Conservation (phyloP, 305 asterid genomes). For the Fraxinus greggii region DNA sequence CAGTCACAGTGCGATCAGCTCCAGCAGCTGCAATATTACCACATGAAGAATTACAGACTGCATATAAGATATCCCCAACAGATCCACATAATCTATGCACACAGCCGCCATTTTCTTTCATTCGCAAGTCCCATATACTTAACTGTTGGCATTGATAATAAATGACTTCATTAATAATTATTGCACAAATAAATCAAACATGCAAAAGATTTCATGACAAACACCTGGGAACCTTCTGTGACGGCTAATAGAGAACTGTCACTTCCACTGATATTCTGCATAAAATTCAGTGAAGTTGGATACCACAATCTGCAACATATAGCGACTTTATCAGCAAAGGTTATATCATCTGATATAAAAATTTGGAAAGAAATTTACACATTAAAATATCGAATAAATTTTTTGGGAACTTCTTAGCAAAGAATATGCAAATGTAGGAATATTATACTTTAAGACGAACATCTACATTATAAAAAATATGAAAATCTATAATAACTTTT, state of each 20-base stretch:
- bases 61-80: constrained; percentile 72
- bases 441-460: neutral
- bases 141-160: constrained; percentile 41
- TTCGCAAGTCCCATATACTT: constrained; percentile 85
- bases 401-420: neutral
- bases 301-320: constrained; percentile 67
- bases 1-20: constrained; percentile 79
- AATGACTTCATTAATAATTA: neutral
- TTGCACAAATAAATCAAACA: constrained; percentile 13
- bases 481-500: neutral
- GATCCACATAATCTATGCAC: constrained; percentile 75
- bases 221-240: constrained; percentile 94
- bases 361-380: neutral
- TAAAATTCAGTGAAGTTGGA: constrained; percentile 65
- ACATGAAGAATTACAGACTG: constrained; percentile 64
- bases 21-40: constrained; percentile 81
- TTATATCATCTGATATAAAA: constrained; percentile 4
- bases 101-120: constrained; percentile 89
- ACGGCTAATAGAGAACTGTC: constrained; percentile 62
- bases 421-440: neutral
- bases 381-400: neutral
- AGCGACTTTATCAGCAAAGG: constrained; percentile 17
- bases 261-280: constrained; percentile 51
- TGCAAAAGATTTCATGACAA: constrained; percentile 7
- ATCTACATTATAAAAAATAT: neutral